Percentiles rank a stretch among this genome's conserved stretches.
Evolutionary conservation across 2,329 filamentous ascomycete genomes (phyloP).

Genomic region (Scortechinia acanthostroma): DNA sequence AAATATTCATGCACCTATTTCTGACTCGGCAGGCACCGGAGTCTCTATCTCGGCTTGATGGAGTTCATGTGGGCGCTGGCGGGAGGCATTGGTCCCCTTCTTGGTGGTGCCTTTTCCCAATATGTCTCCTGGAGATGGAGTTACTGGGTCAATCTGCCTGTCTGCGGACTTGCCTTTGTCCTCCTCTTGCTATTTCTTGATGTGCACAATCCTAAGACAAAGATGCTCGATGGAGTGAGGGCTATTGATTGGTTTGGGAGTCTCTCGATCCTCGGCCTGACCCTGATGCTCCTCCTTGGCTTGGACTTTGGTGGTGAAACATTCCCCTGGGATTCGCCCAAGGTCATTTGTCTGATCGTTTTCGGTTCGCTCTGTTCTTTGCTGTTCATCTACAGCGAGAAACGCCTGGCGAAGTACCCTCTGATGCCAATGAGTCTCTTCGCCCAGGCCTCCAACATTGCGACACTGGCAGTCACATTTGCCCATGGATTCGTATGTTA

Average conservation of each 20-base stretch:
- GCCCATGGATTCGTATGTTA: background rate
- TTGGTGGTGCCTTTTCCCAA: constrained; percentile 2
- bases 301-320: constrained; percentile 47
- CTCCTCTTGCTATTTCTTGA: constrained; percentile 43
- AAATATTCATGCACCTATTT: too few relatives aligned
- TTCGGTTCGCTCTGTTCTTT: constrained; percentile 33
- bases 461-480: constrained; percentile 23
- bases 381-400: constrained; percentile 41
- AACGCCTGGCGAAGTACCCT: constrained; percentile 42
- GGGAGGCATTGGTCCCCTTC: constrained; percentile 1
- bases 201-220: constrained; percentile 45
- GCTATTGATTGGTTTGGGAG: constrained; percentile 38
- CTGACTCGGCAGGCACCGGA: too few relatives aligned
- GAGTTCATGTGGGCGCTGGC: constrained; percentile 37
- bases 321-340: constrained; percentile 38
- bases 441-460: constrained; percentile 35
- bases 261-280: constrained; percentile 41
- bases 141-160: constrained; percentile 29
- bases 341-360: constrained; percentile 40
- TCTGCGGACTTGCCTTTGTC: constrained; percentile 30
- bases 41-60: constrained; percentile 40
- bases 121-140: constrained; percentile 46
- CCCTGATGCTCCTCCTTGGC: constrained; percentile 50
- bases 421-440: constrained; percentile 49
- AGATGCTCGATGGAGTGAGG: constrained; percentile 40